Evolutionary conservation across 176 grass and related monocot species (phyloP).

Genomic region (Triticum dicoccoides): DNA sequence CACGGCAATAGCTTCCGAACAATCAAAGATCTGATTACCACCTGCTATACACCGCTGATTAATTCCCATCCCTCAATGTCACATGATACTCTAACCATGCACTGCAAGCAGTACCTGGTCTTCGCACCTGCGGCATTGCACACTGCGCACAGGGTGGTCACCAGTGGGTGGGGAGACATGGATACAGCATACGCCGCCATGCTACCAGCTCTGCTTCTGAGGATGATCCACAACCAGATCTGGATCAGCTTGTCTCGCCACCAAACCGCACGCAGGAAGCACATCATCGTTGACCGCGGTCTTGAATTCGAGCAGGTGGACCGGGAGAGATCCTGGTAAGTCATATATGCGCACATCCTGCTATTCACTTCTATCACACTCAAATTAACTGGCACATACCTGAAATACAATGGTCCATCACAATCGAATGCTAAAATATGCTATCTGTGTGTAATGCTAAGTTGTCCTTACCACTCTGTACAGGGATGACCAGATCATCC

Average conservation of each 20-base stretch:
- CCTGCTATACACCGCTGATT: neutral
- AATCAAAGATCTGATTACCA: neutral
- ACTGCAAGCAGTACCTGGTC: conserved; percentile 55
- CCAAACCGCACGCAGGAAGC: conserved; percentile 72
- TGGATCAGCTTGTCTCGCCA: conserved; percentile 78
- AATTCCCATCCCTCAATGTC: neutral
- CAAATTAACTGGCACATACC: neutral
- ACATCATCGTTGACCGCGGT: conserved; percentile 70
- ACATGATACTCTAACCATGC: neutral
- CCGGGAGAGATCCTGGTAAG: conserved; percentile 76
- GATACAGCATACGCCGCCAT: conserved; percentile 35
- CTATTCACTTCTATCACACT: neutral
- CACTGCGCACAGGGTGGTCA: conserved; percentile 34
- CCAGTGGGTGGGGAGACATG: conserved; percentile 35
- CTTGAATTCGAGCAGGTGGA: conserved; percentile 92
- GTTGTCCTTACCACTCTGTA: neutral
- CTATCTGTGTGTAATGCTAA: neutral
- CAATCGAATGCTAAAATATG: neutral
- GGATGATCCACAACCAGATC: conserved; percentile 80
- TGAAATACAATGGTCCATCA: neutral
- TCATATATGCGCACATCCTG: neutral
- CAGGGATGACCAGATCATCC: conserved; percentile 96
- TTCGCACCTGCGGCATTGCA: conserved; percentile 54
- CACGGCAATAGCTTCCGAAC: neutral
- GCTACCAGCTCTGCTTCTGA: conserved; percentile 46